Evolutionary conservation across 2,329 filamentous ascomycete genomes (phyloP).

Genomic region (Cladosporium sphaerospermum): DNA sequence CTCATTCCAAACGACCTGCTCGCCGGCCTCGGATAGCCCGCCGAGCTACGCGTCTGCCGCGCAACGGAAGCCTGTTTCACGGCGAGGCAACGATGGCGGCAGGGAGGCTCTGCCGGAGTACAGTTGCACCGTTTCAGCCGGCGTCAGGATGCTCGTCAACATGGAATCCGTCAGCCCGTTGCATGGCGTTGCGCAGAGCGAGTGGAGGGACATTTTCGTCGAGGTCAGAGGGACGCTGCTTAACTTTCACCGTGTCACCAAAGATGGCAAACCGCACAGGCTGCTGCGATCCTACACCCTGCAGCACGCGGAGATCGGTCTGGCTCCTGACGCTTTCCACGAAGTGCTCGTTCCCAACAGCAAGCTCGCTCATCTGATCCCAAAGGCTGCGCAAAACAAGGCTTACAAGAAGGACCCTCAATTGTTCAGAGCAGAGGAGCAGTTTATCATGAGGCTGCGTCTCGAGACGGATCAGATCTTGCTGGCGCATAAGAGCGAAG

Average conservation of each 20-base stretch:
- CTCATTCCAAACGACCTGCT: conserved; percentile 29
- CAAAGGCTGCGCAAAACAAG: conserved; percentile 32
- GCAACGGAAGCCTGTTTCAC: conserved; percentile 14
- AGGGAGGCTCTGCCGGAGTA: conserved; percentile 29
- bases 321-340: conserved; percentile 68
- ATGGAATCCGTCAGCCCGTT: conserved; percentile 30
- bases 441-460: conserved; percentile 64
- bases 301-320: conserved; percentile 67
- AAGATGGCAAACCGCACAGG: conserved; percentile 49
- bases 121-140: conserved; percentile 27
- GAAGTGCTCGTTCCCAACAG: conserved; percentile 37
- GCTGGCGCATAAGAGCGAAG: conserved; percentile 58
- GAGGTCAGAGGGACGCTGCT: conserved; percentile 63
- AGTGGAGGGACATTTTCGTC: conserved; percentile 47
- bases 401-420: conserved; percentile 41
- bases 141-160: conserved; percentile 28
- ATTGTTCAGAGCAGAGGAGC: conserved; percentile 39
- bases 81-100: conserved; percentile 15
- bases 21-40: conserved; percentile 24
- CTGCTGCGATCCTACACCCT: conserved; percentile 64
- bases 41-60: conserved; percentile 27
- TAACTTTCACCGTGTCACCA: conserved; percentile 54
- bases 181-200: conserved; percentile 22
- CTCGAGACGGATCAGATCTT: conserved; percentile 70
- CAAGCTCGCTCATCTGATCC: conserved; percentile 41